Evolutionary conservation across 2,329 filamentous ascomycete species (phyloP), one percentile per base, ranked within the genome.

Genomic region (Dactylellina parvicollis): DNA sequence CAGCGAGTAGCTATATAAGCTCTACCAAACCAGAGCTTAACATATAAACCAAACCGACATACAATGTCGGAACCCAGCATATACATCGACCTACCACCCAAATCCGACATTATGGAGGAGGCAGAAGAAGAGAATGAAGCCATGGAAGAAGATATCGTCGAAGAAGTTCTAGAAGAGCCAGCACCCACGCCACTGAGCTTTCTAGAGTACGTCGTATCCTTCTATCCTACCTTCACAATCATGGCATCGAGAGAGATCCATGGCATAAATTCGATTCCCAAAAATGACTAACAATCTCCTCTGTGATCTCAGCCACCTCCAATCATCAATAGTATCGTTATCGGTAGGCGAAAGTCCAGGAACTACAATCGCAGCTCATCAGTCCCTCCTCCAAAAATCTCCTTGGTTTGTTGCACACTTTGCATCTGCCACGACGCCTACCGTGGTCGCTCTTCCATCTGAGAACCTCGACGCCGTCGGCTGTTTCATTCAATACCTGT

Each of bases 401-500:
- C 91, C 92, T 0, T 92, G 86, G 80, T 92, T 97, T 79, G 55
- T 56, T 36, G 83, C 84, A 9, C 85, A 88, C 20, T 83, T 86
- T 4, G 88, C 89, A 78, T 83, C 85, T 9, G 81, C 85, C 54
- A 90, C 92, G 78, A 83, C 83, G 49, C 84, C 87, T 76, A 89
- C 89, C 64, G 85, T 87, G 69, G 88, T 96, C 73, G 83, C 89
- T 69, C 88, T 96, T 22, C 79, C 84, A 1, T 82, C 85, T 75
- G 89, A 92, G 77, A 86, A 92, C 77, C 81, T 91, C 47, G 89
- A 92, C 75, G 89, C 91, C 20, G 88, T 92, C 62, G 89, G 90
- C 73, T 92, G 88, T 80, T 91, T 93, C 77, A 86, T 95, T 77
- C 90, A 95, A 80, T 96, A 87, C 80, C 87, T 94, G 57, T 96